Percentiles rank a stretch among this genome's conserved stretches.
phyloP scores from a whole-genome alignment of 148 eudicot species.

The Simmondsia chinensis region DNA sequence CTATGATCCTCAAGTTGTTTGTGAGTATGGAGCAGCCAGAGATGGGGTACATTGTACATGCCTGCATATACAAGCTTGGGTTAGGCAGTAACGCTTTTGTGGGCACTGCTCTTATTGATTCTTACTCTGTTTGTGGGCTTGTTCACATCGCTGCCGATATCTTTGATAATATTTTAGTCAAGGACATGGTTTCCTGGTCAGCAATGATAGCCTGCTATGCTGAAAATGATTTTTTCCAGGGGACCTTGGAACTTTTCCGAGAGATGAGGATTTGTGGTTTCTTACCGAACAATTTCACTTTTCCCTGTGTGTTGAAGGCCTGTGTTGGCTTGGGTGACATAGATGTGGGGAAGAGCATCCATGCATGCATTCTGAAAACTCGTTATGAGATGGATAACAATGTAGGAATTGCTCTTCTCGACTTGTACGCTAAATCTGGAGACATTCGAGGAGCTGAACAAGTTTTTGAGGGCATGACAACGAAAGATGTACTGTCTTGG shows the following conservation, averaged over 20 bases:
- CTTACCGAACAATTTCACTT: slow-evolving; percentile 63
- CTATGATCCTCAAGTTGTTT: slow-evolving; percentile 60
- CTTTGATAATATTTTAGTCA: slow-evolving; percentile 44
- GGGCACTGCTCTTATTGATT: slow-evolving; percentile 71
- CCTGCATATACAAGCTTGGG: slow-evolving; percentile 55
- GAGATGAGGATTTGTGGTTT: slow-evolving; percentile 56
- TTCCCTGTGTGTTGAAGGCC: slow-evolving; percentile 69
- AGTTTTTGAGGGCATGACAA: slow-evolving; percentile 62
- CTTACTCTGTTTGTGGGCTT: slow-evolving; percentile 51
- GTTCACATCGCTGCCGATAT: slow-evolving; percentile 44
- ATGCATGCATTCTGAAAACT: slow-evolving; percentile 50
- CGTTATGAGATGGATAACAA: slow-evolving; percentile 52
- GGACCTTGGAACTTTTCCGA: slow-evolving; percentile 34
- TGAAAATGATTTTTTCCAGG: slow-evolving; percentile 46
- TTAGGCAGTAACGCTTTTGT: slow-evolving; percentile 55
- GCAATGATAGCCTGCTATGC: slow-evolving; percentile 77
- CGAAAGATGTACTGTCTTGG: slow-evolving; percentile 64
- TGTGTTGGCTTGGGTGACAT: slow-evolving; percentile 51
- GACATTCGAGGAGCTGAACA: slow-evolving; percentile 43
- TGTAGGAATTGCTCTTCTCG: slow-evolving; percentile 62
- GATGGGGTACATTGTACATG: slow-evolving; percentile 32
- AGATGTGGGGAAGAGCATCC: slow-evolving; percentile 38
- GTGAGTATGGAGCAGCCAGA: slow-evolving; percentile 47
- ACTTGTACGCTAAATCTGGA: slow-evolving; percentile 60
- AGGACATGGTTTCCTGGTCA: slow-evolving; percentile 81